phyloP scores from a whole-genome alignment of 768 basidiomycete species.

The Tephrocybe sp. region DNA sequence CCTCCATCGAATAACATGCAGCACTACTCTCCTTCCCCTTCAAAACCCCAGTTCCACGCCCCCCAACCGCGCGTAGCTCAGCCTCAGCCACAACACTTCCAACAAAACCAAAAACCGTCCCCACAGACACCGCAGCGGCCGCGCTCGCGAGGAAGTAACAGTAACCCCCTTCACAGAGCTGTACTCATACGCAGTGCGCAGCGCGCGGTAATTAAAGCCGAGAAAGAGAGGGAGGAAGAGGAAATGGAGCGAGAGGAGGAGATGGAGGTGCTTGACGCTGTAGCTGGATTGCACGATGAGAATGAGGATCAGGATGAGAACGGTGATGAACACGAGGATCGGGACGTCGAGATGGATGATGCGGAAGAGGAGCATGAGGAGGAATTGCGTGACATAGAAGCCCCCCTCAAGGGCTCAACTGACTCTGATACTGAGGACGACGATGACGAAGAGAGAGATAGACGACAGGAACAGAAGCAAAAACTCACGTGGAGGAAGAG shows the following conservation, averaged over 20 bases:
- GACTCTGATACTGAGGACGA: slow-evolving; percentile 24
- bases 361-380: slow-evolving; percentile 11
- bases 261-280: slow-evolving; percentile 45
- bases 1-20: slow-evolving; percentile 10
- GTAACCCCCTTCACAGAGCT: slow-evolving; percentile 62
- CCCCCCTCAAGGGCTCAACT: slow-evolving; percentile 14
- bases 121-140: slow-evolving; percentile 37
- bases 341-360: slow-evolving; percentile 19
- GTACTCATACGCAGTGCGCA: slow-evolving; percentile 74
- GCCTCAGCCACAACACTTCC: neutral
- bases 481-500: slow-evolving; percentile 45
- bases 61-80: slow-evolving; percentile 16
- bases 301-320: slow-evolving; percentile 37
- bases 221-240: slow-evolving; percentile 51
- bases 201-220: slow-evolving; percentile 51
- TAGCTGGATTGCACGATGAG: slow-evolving; percentile 35
- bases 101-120: slow-evolving; percentile 25
- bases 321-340: slow-evolving; percentile 20
- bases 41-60: slow-evolving; percentile 11
- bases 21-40: slow-evolving; percentile 9
- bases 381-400: slow-evolving; percentile 18
- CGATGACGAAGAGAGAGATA: slow-evolving; percentile 18
- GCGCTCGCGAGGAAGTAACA: slow-evolving; percentile 42
- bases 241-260: slow-evolving; percentile 51
- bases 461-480: slow-evolving; percentile 24